These are phyloP conservation scores for Serendipita indica DNA, from an alignment of 768 basidiomycete genomes.

Conservation along the genomic window DNA sequence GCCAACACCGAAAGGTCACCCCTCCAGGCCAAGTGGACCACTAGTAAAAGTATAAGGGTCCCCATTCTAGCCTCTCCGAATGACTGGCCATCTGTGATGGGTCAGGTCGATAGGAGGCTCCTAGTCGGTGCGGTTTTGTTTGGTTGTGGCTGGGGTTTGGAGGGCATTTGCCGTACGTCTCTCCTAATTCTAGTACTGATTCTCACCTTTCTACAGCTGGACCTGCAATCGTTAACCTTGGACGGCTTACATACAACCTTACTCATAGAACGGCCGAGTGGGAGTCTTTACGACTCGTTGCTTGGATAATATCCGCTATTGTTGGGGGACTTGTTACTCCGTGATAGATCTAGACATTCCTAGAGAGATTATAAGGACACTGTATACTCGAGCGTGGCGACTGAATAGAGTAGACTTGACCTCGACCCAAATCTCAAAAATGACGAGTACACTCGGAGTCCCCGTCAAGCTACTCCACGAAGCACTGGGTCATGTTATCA, in stretches of 20 bases:
- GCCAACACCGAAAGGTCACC: no score
- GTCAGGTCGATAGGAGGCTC: slow-evolving; percentile 32
- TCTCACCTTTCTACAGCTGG: slow-evolving; percentile 33
- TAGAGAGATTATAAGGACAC: no score
- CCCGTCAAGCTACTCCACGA: slow-evolving; percentile 96
- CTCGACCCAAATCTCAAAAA: slow-evolving; percentile 9
- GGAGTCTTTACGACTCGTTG: background rate
- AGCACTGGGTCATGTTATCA: slow-evolving; percentile 88
- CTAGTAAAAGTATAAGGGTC: background rate
- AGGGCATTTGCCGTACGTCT: slow-evolving; percentile 46
- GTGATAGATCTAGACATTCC: no score
- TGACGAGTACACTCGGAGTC: slow-evolving; percentile 54
- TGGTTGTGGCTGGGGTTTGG: slow-evolving; percentile 47
- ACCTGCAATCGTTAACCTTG: slow-evolving; percentile 47
- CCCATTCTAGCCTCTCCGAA: background rate
- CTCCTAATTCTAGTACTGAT: background rate
- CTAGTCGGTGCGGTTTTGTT: slow-evolving; percentile 40
- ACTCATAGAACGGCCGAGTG: background rate
- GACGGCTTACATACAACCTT: slow-evolving; percentile 28
- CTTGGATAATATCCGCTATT: background rate
- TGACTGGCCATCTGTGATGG: slow-evolving; percentile 23
- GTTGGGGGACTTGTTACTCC: background rate
- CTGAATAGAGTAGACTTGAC: background rate
- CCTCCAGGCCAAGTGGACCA: background rate
- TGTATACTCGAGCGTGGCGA: background rate